These are phyloP conservation scores for Solanum sparsipilum DNA, from an alignment of 257 asterid genomes.

Conservation along the genomic window DNA sequence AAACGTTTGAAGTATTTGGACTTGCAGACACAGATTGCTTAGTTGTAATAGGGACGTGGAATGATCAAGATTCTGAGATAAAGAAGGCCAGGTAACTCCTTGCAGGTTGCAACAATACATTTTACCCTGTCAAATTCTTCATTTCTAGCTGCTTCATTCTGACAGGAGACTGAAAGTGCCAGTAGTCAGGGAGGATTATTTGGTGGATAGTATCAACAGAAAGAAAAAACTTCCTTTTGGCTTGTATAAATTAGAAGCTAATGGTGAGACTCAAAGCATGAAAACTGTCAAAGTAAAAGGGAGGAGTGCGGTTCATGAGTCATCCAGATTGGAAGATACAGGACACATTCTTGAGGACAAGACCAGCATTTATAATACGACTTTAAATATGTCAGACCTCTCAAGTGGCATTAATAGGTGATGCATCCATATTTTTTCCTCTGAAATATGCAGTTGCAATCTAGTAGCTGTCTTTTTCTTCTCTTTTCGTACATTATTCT, in stretches of 20 bases:
- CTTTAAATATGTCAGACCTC: conserved; percentile 83
- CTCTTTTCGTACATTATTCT: not conserved
- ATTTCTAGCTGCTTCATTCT: conserved; percentile 4
- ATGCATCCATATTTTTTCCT: not conserved
- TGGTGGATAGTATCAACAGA: conserved; percentile 59
- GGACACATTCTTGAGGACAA: conserved; percentile 92
- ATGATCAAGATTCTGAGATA: conserved; percentile 48
- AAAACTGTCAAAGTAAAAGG: conserved; percentile 92
- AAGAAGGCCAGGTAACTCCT: conserved; percentile 75
- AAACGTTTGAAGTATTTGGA: not conserved
- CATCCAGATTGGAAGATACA: conserved; percentile 85
- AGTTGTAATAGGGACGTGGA: conserved; percentile 41
- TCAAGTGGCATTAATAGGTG: conserved; percentile 90
- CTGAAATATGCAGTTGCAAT: not conserved
- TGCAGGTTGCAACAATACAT: conserved; percentile 3
- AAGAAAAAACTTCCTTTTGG: conserved; percentile 78
- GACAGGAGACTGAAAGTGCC: conserved; percentile 90
- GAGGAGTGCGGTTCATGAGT: conserved; percentile 81
- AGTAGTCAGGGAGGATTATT: conserved; percentile 71
- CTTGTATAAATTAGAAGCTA: conserved; percentile 51
- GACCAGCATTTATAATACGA: conserved; percentile 79
- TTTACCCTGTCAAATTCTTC: not conserved
- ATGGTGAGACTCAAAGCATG: conserved; percentile 41
- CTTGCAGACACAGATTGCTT: conserved; percentile 71
- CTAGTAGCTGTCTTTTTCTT: not conserved